Percentiles rank a stretch among this genome's conserved stretches.
phyloP scores from a whole-genome alignment of 805 yeast species.

The Yarrowia divulgata region DNA sequence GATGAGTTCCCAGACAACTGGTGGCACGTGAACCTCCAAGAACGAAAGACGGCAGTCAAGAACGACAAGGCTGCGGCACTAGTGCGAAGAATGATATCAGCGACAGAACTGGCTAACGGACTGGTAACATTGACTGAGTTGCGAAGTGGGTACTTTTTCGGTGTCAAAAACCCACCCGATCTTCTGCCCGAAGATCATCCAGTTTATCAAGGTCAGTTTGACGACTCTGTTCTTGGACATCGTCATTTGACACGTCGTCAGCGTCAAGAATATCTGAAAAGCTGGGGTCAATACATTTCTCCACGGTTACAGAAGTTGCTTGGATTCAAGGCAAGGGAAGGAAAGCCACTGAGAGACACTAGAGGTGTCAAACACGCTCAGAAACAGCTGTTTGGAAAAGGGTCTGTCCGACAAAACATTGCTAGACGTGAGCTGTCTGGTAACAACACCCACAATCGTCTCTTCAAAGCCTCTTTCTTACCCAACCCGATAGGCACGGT shows the following conservation, averaged over 20 bases:
- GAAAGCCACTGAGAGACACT: constrained; percentile 19
- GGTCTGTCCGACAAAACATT: constrained; percentile 7
- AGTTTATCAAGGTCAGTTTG: constrained; percentile 14
- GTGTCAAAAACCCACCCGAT: constrained; percentile 7
- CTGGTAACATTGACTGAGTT: constrained; percentile 14
- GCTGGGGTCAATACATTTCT: constrained; percentile 18
- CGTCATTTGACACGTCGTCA: constrained; percentile 3
- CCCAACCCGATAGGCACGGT: constrained; percentile 36
- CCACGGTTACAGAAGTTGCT: constrained; percentile 19
- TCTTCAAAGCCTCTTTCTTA: constrained; percentile 4
- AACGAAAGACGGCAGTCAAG: background rate
- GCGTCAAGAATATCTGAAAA: constrained; percentile 4
- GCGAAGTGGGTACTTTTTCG: constrained; percentile 32
- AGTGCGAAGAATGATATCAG: constrained; percentile 12
- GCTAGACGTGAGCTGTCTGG: constrained; percentile 15
- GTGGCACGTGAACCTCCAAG: constrained; percentile 12
- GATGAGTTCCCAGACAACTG: constrained; percentile 30
- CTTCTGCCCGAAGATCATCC: constrained; percentile 15
- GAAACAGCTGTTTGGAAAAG: constrained; percentile 7
- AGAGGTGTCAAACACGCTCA: constrained; percentile 17
- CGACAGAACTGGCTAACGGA: constrained; percentile 19
- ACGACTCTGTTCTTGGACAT: constrained; percentile 18
- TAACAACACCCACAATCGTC: background rate
- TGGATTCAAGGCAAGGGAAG: constrained; percentile 31
- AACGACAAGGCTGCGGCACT: background rate